Evolutionary conservation across 176 grass and related monocot genomes (phyloP).

Genomic region (Metroxylon sagu): DNA sequence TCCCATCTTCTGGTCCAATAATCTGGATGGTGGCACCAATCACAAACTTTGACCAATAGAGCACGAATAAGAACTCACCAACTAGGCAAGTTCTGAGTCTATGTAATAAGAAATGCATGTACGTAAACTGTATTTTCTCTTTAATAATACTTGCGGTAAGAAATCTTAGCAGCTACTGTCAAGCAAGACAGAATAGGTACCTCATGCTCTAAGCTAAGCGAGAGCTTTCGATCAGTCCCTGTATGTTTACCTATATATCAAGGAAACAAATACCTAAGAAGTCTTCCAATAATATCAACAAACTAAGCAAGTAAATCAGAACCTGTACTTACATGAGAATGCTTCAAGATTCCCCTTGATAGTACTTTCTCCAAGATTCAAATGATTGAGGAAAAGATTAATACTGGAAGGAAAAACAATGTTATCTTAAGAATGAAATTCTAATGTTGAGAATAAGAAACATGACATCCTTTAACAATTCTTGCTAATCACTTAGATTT

Average conservation of each 20-base stretch:
- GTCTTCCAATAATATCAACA: too few relatives aligned
- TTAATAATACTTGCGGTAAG: too few relatives aligned
- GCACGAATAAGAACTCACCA: too few relatives aligned
- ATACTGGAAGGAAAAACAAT: slow-evolving; percentile 3
- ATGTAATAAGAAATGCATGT: too few relatives aligned
- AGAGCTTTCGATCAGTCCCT: slow-evolving; percentile 74
- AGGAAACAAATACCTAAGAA: not conserved
- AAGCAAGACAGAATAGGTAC: slow-evolving; percentile 10
- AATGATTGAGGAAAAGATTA: slow-evolving; percentile 16
- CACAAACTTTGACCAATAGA: not conserved
- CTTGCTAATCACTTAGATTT: too few relatives aligned
- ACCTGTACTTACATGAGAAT: slow-evolving; percentile 20
- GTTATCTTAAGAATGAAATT: not conserved
- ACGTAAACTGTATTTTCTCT: too few relatives aligned
- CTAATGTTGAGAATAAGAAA: too few relatives aligned
- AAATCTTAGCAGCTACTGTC: too few relatives aligned
- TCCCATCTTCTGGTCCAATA: too few relatives aligned
- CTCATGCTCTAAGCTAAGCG: slow-evolving; percentile 88
- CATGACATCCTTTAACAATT: too few relatives aligned
- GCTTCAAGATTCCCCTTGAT: slow-evolving; percentile 23
- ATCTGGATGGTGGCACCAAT: too few relatives aligned
- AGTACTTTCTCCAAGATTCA: slow-evolving; percentile 18
- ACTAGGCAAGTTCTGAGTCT: too few relatives aligned
- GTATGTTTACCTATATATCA: slow-evolving; percentile 72
- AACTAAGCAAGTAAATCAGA: not conserved